Evolutionary conservation across 257 asterid genomes (phyloP).

Genomic region (Nicotiana tomentosiformis): DNA sequence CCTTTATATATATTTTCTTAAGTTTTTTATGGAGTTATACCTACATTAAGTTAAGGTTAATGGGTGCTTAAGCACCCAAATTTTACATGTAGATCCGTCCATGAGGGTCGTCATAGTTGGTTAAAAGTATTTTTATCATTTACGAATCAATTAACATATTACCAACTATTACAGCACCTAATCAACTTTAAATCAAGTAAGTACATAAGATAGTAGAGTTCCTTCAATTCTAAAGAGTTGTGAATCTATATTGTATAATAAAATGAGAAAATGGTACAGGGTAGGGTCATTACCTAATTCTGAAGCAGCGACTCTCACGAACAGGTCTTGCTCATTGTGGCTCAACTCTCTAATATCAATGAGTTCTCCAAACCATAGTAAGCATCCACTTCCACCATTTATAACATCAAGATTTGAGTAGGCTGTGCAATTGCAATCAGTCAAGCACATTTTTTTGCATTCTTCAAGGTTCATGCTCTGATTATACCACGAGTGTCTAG

Average conservation of each 20-base stretch:
- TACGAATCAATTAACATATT: too few species aligned
- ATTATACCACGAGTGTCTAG: slow-evolving; percentile 17
- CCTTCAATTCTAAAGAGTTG: too few species aligned
- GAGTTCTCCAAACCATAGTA: slow-evolving; percentile 36
- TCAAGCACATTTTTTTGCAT: slow-evolving; percentile 26
- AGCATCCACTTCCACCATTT: slow-evolving; percentile 27
- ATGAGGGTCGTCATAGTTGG: too few species aligned
- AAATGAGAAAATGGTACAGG: neutral
- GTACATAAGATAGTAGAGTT: too few species aligned
- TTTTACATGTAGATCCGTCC: too few species aligned
- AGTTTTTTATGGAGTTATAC: too few species aligned
- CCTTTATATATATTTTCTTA: too few species aligned
- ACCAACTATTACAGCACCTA: too few species aligned
- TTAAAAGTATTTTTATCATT: too few species aligned
- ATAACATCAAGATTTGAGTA: slow-evolving; percentile 29
- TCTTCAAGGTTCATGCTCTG: slow-evolving; percentile 25
- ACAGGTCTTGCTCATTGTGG: slow-evolving; percentile 1
- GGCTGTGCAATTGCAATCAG: slow-evolving; percentile 39
- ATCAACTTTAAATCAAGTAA: too few species aligned
- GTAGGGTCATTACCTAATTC: slow-evolving; percentile 5
- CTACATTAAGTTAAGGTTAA: too few species aligned
- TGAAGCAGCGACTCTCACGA: slow-evolving; percentile 12
- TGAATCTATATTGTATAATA: neutral
- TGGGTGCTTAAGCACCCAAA: too few species aligned
- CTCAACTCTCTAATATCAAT: slow-evolving; percentile 24